Percentiles rank a stretch among this genome's conserved stretches.
These are phyloP conservation scores for Psilocybe mexicana DNA, from an alignment of 1,284 basidiomycete species.

Conservation along the genomic window DNA sequence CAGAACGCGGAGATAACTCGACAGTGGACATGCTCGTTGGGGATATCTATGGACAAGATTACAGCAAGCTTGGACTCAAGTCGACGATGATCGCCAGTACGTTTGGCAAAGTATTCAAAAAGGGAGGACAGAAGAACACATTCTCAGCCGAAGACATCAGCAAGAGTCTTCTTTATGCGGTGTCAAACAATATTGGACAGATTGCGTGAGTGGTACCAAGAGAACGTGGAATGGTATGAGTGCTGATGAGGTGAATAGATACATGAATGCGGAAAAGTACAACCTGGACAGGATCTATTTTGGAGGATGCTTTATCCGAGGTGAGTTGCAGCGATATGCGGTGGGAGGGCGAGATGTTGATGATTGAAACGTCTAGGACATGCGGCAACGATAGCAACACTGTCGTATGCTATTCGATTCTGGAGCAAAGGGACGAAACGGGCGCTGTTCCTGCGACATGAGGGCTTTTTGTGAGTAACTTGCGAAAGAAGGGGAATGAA, in stretches of 20 bases:
- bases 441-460: constrained; percentile 95
- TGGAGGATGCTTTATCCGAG: constrained; percentile 98
- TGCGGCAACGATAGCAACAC: constrained; percentile 94
- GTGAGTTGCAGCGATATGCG: constrained; percentile 46
- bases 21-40: constrained; percentile 99
- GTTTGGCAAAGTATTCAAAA: constrained; percentile 98
- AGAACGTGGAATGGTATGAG: neutral
- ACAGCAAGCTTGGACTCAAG: constrained; percentile 92
- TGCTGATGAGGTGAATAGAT: constrained; percentile 49
- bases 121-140: constrained; percentile 71
- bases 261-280: constrained; percentile 99
- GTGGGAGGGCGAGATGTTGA: constrained; percentile 6
- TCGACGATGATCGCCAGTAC: constrained; percentile 97
- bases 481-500: constrained; percentile 9
- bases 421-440: constrained; percentile 99
- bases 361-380: constrained; percentile 61
- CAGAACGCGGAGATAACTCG: constrained; percentile 92
- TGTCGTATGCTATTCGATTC: constrained; percentile 99
- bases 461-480: constrained; percentile 89
- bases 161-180: constrained; percentile 90
- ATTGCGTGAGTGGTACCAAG: constrained; percentile 79
- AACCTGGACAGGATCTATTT: constrained; percentile 97
- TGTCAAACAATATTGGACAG: constrained; percentile 99
- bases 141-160: constrained; percentile 96
- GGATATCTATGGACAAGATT: constrained; percentile 97